A percentile compares a stretch with the other conserved stretches of the same genome.
phyloP scores from a whole-genome alignment of 805 yeast genomes.

The Wilhelminamyces savonicus region DNA sequence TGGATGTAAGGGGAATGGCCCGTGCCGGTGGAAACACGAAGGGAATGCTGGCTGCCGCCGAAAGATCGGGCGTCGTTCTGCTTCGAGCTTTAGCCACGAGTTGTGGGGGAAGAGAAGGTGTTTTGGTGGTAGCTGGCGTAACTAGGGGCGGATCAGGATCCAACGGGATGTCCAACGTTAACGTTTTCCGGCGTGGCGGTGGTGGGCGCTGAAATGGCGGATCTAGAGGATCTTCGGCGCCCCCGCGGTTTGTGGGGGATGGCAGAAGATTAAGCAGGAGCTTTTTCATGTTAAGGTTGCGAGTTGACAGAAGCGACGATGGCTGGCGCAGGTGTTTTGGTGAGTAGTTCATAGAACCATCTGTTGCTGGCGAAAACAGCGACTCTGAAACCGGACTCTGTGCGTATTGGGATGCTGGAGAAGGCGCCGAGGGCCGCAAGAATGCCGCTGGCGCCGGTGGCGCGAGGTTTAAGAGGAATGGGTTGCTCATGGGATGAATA shows the following conservation, averaged over 20 bases:
- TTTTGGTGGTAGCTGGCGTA: slow-evolving; percentile 14
- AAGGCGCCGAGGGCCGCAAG: background rate
- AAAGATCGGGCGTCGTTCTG: too few relatives aligned
- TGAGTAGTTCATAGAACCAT: slow-evolving; percentile 25
- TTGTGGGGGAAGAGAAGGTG: slow-evolving; percentile 13
- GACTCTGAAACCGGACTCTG: background rate
- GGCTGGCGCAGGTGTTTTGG: slow-evolving; percentile 32
- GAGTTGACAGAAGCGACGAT: slow-evolving; percentile 15
- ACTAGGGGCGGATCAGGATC: slow-evolving; percentile 4
- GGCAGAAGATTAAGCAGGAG: slow-evolving; percentile 25
- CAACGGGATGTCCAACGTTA: slow-evolving; percentile 10
- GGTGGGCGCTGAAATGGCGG: slow-evolving; percentile 3
- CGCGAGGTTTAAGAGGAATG: background rate
- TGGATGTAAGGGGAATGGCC: slow-evolving; percentile 1
- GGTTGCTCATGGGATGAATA: background rate
- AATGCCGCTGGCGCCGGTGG: background rate
- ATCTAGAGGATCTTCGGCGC: slow-evolving; percentile 4
- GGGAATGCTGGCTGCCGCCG: slow-evolving; percentile 2
- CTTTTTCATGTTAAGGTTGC: slow-evolving; percentile 33
- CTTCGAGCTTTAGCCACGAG: too few relatives aligned
- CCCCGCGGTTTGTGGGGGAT: slow-evolving; percentile 3
- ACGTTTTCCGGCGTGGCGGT: slow-evolving; percentile 7
- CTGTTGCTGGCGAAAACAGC: slow-evolving; percentile 4
- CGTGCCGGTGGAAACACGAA: too few relatives aligned
- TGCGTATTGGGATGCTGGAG: background rate